phyloP scores from a whole-genome alignment of 2,329 filamentous ascomycete genomes.

The Alternaria panax region DNA sequence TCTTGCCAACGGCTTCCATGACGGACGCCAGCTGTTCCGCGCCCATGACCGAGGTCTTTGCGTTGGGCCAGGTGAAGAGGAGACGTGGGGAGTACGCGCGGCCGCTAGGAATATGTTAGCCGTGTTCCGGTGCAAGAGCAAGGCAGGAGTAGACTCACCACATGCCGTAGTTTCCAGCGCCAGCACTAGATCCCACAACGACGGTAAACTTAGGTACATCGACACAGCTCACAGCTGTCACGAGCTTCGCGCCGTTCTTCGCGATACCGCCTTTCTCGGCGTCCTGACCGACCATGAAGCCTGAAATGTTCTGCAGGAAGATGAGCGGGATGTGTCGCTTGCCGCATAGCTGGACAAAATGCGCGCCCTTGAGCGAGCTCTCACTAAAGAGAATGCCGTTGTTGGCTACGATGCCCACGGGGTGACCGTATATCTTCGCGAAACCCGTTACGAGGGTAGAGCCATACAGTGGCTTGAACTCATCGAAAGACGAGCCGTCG shows the following conservation, averaged over 20 bases:
- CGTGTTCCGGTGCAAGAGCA: neutral
- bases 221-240: slow-evolving; percentile 92
- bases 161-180: slow-evolving; percentile 98
- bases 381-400: slow-evolving; percentile 94
- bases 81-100: slow-evolving; percentile 91
- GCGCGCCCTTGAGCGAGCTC: slow-evolving; percentile 88
- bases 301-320: slow-evolving; percentile 95
- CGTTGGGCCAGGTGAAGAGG: slow-evolving; percentile 97
- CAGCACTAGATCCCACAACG: slow-evolving; percentile 90
- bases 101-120: slow-evolving; percentile 61
- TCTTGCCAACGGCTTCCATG: slow-evolving; percentile 92
- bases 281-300: slow-evolving; percentile 96
- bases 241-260: slow-evolving; percentile 96
- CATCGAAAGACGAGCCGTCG: slow-evolving; percentile 86
- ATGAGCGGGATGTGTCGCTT: slow-evolving; percentile 89
- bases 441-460: slow-evolving; percentile 89
- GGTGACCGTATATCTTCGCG: slow-evolving; percentile 86
- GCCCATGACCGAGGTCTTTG: slow-evolving; percentile 96
- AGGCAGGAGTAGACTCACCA: slow-evolving; percentile 61
- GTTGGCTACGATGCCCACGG: slow-evolving; percentile 92
- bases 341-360: slow-evolving; percentile 94
- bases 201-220: slow-evolving; percentile 97
- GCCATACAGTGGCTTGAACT: slow-evolving; percentile 94
- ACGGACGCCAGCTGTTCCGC: slow-evolving; percentile 88
- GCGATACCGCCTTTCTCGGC: slow-evolving; percentile 95